Evolutionary conservation across 192 early-diverging fungal species (phyloP), one percentile per base, ranked within the genome.

Genomic region (Coemansia sp.): DNA sequence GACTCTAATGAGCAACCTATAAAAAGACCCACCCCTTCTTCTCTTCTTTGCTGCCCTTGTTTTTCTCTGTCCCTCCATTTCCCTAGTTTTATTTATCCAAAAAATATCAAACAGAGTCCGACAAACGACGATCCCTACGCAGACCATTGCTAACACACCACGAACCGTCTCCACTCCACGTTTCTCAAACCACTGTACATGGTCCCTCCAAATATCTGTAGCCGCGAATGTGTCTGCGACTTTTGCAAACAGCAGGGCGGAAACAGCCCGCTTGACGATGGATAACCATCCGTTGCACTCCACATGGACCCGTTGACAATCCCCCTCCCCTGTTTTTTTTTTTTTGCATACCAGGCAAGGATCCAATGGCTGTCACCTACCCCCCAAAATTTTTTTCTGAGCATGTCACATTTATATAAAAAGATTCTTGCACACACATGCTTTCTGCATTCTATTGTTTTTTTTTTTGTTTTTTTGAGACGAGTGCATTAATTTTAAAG

Each of bases 221-320:
- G 20, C 12, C 69, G 69, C 24, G 62, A 71, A 53, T 71, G 69
- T 27, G 53, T 62, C 43, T 71, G 69, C 44, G 46, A 61, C 5
- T 71, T 61, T 44, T 71, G 69, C 62, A 63, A 64, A 38, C 68
- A 60, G 31, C 57, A 60, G 31, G 57, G 57, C 2, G 57, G 57
- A 60, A 60, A 34, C 57, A 34, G 57, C 53, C 53, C 53, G 10
- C 57, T 60, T 36, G 57, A 60, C 31, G 57, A 60, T n/a, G 12
- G 57, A 60, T 36, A 60, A 2, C 29, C 27, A 29, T 16, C 27
- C 5, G 53, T 31, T 29, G 53, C 49, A 22, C 5, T 52, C 49
- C 20, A 11, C 49, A 10, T 9, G 20, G 49, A 22, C 10, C 49
- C 10, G 6, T 9, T 22, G 10, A 22, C 49, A 24, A 24, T n/a